Conservation (phyloP, 2,329 filamentous ascomycete species). For the Daldinia sp. region DNA sequence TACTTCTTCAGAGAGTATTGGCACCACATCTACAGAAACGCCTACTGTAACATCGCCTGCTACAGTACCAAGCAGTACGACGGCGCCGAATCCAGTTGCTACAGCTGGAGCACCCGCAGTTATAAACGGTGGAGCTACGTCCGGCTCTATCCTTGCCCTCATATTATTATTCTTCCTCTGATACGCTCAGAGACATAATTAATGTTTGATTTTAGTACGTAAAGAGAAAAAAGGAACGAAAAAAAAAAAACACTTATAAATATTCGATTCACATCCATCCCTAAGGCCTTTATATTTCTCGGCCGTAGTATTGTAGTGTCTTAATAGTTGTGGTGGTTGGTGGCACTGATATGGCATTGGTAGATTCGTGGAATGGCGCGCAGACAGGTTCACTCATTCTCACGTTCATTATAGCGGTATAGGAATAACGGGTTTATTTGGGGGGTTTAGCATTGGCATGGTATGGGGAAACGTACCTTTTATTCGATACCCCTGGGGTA, state of each 20-base stretch:
- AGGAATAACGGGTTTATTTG: conserved; percentile 15
- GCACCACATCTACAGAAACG: conserved; percentile 22
- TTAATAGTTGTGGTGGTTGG: conserved; percentile 14
- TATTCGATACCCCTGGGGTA: conserved; percentile 33
- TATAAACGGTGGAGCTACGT: conserved; percentile 19
- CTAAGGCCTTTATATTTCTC: conserved; percentile 31
- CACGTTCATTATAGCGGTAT: conserved; percentile 12
- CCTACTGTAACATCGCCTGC: conserved; percentile 29
- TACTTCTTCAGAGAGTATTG: conserved; percentile 22
- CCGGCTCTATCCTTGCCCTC: conserved; percentile 41
- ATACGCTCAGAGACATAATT: conserved; percentile 30
- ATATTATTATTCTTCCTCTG: conserved; percentile 48
- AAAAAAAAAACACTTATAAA: conserved; percentile 9
- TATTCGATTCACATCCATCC: conserved; percentile 38
- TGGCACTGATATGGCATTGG: conserved; percentile 15
- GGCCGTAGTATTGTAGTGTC: conserved; percentile 13
- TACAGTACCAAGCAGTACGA: conserved; percentile 33
- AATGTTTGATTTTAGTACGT: conserved; percentile 36
- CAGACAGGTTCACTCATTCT: conserved; percentile 23
- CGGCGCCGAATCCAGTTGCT: conserved; percentile 30
- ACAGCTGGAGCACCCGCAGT: conserved; percentile 39
- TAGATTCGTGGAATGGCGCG: conserved; percentile 1
- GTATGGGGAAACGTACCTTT: conserved; percentile 14
- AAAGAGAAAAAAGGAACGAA: conserved; percentile 9
- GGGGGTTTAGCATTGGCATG: conserved; percentile 18